Evolutionary conservation across 768 basidiomycete species (phyloP).

Genomic region (Lentinula boryana): DNA sequence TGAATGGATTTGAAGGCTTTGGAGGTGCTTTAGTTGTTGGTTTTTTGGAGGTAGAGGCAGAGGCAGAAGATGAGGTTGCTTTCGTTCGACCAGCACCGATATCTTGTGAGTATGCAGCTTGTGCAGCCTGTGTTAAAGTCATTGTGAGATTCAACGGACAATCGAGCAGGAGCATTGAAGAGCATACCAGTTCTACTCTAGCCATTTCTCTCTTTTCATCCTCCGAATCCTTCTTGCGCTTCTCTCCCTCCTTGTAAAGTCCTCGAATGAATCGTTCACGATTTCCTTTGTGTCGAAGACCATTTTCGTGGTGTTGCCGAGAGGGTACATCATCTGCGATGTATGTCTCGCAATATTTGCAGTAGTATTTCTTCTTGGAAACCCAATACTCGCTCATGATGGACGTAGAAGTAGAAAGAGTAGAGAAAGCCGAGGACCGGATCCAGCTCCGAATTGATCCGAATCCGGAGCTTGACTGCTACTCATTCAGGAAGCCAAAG

Average conservation of each 20-base stretch:
- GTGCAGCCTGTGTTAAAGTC: constrained; percentile 52
- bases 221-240: constrained; percentile 76
- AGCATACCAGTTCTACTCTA: constrained; percentile 69
- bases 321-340: constrained; percentile 96
- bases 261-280: constrained; percentile 88
- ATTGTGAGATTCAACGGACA: neutral
- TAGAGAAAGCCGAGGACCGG: too few species aligned
- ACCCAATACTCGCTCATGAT: constrained; percentile 91
- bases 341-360: constrained; percentile 97
- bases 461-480: neutral
- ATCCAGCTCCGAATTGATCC: neutral
- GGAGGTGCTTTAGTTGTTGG: constrained; percentile 32
- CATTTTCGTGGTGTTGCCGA: constrained; percentile 85
- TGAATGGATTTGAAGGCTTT: constrained; percentile 59
- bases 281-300: constrained; percentile 90
- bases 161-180: neutral
- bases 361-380: constrained; percentile 87
- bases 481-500: too few species aligned
- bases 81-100: constrained; percentile 62
- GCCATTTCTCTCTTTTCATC: constrained; percentile 88
- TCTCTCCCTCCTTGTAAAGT: constrained; percentile 90
- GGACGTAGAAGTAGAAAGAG: neutral
- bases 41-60: constrained; percentile 24
- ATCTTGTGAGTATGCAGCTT: constrained; percentile 74
- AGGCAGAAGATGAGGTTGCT: constrained; percentile 15